Base-by-base conservation (phyloP, 305 asterid species). In the Withania somnifera region DNA sequence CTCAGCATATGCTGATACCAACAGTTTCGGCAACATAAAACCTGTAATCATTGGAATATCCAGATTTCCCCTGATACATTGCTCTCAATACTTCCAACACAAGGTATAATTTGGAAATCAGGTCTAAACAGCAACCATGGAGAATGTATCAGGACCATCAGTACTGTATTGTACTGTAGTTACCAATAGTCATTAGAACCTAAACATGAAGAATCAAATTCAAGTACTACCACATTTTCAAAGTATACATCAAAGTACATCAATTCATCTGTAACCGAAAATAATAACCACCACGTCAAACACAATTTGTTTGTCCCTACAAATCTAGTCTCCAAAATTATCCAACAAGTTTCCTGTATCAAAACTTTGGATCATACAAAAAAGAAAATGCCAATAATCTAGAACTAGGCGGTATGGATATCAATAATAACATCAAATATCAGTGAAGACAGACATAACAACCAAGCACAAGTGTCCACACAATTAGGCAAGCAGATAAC, bases 401-500 rank as follows among this genome's bases (percentile, higher is more conserved):
- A 75, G 61, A 26, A 50, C 60, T 24, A 17, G 61, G 28, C 28
- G 80, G 63, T 50, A 50, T 17, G 61, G 28, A 10, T 11, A 50
- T 28, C 61, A 50, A 5, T 28, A 10, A 75, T 17, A 28, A 50
- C 38, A 63, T 24, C 38, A 47, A 63, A 57, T 30, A 42, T 42
- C 5, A 26, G 47, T 20, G 20, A 63, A 60, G 10, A 54, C 6
- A 17, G 6, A 26, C 45, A 47, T 14, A 61, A 26, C 14, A 80
- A 52, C 77, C 24, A 42, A 28, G 28, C 30, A 45, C 64, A 42
- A 79, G 2, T 13, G 10, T 7, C 45, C 52, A 80, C 11, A 32
- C 42, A 64, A 6, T 2, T 14, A 64, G 63, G n/a, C 30, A 75
- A 50, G 30, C 6, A 1, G 45, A 75, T 75, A 69, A 88, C 98